These are phyloP conservation scores for Blastobotrys arbuscula DNA, from an alignment of 1,139 yeast species.

Conservation along the genomic window DNA sequence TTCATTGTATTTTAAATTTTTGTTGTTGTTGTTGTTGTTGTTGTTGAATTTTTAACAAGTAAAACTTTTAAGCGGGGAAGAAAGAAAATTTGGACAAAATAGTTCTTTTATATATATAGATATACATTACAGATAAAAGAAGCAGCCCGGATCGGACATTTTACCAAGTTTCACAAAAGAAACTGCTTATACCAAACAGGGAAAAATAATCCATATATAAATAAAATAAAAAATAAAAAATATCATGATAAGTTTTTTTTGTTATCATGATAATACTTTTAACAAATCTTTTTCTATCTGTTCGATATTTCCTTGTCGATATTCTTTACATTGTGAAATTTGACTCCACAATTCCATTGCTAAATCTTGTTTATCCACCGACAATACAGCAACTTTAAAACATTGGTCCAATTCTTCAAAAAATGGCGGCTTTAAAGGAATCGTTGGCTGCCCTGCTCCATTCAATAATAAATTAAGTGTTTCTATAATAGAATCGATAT, in stretches of 20 bases:
- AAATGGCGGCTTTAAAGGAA: slow-evolving; percentile 16
- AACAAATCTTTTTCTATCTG: slow-evolving; percentile 14
- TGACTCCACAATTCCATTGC: slow-evolving; percentile 12
- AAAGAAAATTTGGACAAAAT: no score
- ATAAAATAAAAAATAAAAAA: background rate
- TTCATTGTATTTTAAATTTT: slow-evolving; percentile 3
- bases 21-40: no score
- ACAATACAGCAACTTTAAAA: slow-evolving; percentile 6
- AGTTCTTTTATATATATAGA: no score
- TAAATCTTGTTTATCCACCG: slow-evolving; percentile 1
- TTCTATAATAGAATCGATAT: slow-evolving; percentile 12
- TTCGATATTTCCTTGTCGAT: slow-evolving; percentile 12
- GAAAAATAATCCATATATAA: no score
- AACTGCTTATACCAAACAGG: no score
- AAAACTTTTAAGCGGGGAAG: background rate
- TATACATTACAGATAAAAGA: no score
- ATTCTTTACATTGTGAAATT: slow-evolving; percentile 13
- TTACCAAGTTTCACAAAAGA: no score
- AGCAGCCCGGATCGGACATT: no score
- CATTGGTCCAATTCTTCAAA: slow-evolving; percentile 17
- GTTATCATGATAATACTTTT: background rate
- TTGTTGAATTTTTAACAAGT: background rate
- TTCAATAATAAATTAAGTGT: slow-evolving; percentile 15
- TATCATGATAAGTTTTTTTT: no score
- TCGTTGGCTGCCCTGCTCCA: slow-evolving; percentile 15